Evolutionary conservation across 108 stramenopile species (phyloP), one percentile per base, ranked within the genome.

Genomic region (Craspedostauros australis): DNA sequence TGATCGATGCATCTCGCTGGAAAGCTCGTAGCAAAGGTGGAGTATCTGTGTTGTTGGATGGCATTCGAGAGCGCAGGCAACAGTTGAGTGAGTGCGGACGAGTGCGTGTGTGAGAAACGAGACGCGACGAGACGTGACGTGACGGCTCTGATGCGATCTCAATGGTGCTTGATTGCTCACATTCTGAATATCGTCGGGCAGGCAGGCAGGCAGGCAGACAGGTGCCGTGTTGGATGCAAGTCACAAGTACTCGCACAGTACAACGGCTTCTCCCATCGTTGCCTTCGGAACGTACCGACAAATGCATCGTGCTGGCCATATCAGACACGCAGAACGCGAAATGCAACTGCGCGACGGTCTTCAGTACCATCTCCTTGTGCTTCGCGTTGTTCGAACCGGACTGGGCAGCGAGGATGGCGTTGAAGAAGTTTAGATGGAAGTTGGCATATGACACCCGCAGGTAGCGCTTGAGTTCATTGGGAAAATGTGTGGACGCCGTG

Each of bases 291-390:
- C 56, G 2, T 57, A 57, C 56, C 5, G 74, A 80, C 8, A 89
- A 31, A 48, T 90, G 84, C 54, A 86, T 84, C 2, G 88, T 90
- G 53, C 88, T 77, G 38, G 80, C 77, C 67, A 84, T 77, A 57
- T 90, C 72, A 47, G 54, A 60, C 25, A 64, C 43, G 26, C 51
- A 31, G 50, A 83, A 81, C 11, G 76, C 59, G 41, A 84, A 77
- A 49, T 90, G 88, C 23, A 90, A 45, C 22, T 81, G 75, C 43
- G 60, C 67, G 23, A 64, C 77, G 16, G 75, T 3, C 40, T 60
- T 57, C 39, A 80, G 40, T 7, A 76, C 14, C 9, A 15, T 33
- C 5, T 51, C 41, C 50, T 28, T 23, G 41, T 24, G 22, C 32
- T 50, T n/a, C 37, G 36, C 43, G 20, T 37, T 52, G 47, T 57